Percentiles rank a stretch among this genome's conserved stretches.
Evolutionary conservation across 2,329 filamentous ascomycete genomes (phyloP).

Genomic region (Alternaria conjuncta): DNA sequence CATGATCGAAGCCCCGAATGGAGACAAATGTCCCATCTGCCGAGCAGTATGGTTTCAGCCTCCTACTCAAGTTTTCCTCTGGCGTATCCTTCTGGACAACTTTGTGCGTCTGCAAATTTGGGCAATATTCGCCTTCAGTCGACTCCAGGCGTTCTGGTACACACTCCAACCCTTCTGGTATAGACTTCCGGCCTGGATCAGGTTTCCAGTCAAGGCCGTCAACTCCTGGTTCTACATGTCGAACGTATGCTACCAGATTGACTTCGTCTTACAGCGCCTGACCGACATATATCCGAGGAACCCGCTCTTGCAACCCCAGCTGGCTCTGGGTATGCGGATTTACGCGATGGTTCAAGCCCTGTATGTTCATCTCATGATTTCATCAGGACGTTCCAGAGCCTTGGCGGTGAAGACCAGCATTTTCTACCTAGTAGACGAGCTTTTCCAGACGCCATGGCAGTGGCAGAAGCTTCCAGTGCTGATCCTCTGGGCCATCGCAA

Average conservation of each 20-base stretch:
- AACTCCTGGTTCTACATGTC: neutral
- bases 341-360: neutral
- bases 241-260: neutral
- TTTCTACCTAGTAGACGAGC: neutral
- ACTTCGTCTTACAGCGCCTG: neutral
- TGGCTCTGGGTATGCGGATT: neutral
- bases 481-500: neutral
- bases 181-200: neutral
- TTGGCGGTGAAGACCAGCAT: neutral
- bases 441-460: neutral
- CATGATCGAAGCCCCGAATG: conserved; percentile 4
- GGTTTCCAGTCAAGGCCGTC: neutral
- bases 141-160: neutral
- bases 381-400: neutral
- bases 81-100: neutral
- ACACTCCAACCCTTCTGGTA: neutral
- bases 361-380: neutral
- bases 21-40: conserved; percentile 18
- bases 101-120: neutral
- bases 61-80: neutral
- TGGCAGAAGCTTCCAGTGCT: neutral
- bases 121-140: neutral
- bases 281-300: neutral
- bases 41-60: conserved; percentile 1
- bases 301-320: neutral